These are phyloP conservation scores for Dillenia turbinata DNA, from an alignment of 164 flowering plant species.

Conservation along the genomic window DNA sequence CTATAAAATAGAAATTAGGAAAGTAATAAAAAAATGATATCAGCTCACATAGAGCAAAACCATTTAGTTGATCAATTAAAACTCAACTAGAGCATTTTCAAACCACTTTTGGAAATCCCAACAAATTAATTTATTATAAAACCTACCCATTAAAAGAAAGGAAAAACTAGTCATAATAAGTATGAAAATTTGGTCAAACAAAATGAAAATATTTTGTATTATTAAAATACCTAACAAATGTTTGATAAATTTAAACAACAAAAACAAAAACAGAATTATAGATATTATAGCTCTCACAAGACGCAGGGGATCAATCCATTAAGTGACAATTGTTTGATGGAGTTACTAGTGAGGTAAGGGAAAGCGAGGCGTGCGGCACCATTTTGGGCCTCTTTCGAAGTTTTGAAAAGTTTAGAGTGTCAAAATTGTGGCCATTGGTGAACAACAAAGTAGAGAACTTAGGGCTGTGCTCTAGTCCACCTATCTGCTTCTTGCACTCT, in stretches of 20 bases:
- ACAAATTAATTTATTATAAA: no score
- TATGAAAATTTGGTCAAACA: not conserved
- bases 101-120: no score
- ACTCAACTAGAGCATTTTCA: no score
- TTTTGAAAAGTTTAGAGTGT: slow-evolving; percentile 6
- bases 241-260: not conserved
- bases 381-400: slow-evolving; percentile 49
- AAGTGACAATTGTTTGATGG: no score
- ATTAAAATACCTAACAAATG: not conserved
- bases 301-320: no score
- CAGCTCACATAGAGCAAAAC: no score
- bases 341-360: slow-evolving; percentile 20
- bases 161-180: no score
- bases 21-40: no score
- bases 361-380: slow-evolving; percentile 45
- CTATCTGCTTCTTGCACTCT: slow-evolving; percentile 22
- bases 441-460: slow-evolving; percentile 38
- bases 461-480: slow-evolving; percentile 40
- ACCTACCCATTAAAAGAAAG: no score
- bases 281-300: not conserved
- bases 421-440: slow-evolving; percentile 30
- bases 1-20: no score
- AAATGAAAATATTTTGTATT: not conserved
- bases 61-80: no score
- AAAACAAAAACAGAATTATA: not conserved